These are phyloP conservation scores for Phytophthora constricta DNA, from an alignment of 352 stramenopile species.

Conservation along the genomic window DNA sequence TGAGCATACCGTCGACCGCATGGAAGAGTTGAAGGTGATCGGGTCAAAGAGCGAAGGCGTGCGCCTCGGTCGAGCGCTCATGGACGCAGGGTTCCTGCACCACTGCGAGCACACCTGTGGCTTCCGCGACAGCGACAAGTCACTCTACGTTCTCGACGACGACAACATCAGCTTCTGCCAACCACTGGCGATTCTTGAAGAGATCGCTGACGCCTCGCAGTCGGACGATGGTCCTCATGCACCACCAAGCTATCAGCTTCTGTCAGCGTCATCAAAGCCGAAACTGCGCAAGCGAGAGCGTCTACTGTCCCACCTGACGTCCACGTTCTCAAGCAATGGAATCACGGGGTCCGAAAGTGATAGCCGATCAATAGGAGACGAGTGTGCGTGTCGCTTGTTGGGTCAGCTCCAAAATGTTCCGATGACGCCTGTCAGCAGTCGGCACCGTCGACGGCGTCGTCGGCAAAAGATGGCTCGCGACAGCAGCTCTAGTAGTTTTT, in stretches of 20 bases:
- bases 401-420: conserved; percentile 15
- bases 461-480: conserved; percentile 7
- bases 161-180: conserved; percentile 46
- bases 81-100: conserved; percentile 65
- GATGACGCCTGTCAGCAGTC: conserved; percentile 12
- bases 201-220: conserved; percentile 11
- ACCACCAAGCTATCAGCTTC: conserved; percentile 4
- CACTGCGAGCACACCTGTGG: conserved; percentile 41
- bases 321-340: conserved; percentile 17
- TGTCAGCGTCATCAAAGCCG: conserved; percentile 7
- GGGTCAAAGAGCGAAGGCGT: conserved; percentile 36
- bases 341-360: conserved; percentile 5
- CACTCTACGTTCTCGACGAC: conserved; percentile 53
- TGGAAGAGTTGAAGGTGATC: conserved; percentile 38
- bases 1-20: conserved; percentile 30
- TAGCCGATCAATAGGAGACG: conserved; percentile 1
- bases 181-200: conserved; percentile 42
- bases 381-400: conserved; percentile 19
- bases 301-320: conserved; percentile 22
- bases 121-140: conserved; percentile 29
- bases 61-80: conserved; percentile 57
- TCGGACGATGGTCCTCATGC: conserved; percentile 5
- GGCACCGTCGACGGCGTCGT: conserved; percentile 3
- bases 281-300: conserved; percentile 24
- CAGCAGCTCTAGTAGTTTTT: conserved; percentile 15